Conservation (phyloP, 768 basidiomycete species). For the Kwoniella newhampshirensis region DNA sequence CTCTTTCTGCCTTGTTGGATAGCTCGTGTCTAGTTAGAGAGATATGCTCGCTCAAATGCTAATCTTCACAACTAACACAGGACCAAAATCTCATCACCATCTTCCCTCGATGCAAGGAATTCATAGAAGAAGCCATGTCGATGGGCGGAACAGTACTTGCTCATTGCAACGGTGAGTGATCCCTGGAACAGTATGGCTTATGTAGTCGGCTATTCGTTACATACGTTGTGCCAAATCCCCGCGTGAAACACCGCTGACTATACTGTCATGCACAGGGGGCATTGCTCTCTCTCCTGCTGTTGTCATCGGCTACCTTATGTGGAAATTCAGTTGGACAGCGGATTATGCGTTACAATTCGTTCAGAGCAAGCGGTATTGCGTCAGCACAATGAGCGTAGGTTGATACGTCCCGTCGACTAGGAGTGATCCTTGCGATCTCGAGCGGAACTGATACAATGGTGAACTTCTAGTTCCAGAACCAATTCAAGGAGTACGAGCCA, state of each 20-base stretch:
- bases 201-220: too few species aligned
- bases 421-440: too few species aligned
- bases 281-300: constrained; percentile 51
- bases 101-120: constrained; percentile 42
- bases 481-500: constrained; percentile 47
- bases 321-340: constrained; percentile 35
- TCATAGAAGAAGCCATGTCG: constrained; percentile 47
- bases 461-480: constrained; percentile 29
- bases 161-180: constrained; percentile 49
- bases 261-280: constrained; percentile 37
- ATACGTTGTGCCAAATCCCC: neutral
- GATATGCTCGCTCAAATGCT: too few species aligned
- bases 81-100: constrained; percentile 52
- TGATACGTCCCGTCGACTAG: too few species aligned
- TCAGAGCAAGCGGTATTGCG: constrained; percentile 52
- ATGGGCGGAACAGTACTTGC: constrained; percentile 48
- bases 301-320: constrained; percentile 53
- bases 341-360: constrained; percentile 46
- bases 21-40: too few species aligned
- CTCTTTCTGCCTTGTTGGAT: too few species aligned
- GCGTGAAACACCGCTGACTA: neutral
- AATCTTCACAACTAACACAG: constrained; percentile 25
- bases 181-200: too few species aligned
- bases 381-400: constrained; percentile 50
- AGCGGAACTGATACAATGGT: neutral